Percentiles rank a stretch among this genome's conserved stretches.
These are phyloP conservation scores for Cladophialophora yegresii DNA, from an alignment of 2,329 filamentous ascomycete species.

Conservation along the genomic window DNA sequence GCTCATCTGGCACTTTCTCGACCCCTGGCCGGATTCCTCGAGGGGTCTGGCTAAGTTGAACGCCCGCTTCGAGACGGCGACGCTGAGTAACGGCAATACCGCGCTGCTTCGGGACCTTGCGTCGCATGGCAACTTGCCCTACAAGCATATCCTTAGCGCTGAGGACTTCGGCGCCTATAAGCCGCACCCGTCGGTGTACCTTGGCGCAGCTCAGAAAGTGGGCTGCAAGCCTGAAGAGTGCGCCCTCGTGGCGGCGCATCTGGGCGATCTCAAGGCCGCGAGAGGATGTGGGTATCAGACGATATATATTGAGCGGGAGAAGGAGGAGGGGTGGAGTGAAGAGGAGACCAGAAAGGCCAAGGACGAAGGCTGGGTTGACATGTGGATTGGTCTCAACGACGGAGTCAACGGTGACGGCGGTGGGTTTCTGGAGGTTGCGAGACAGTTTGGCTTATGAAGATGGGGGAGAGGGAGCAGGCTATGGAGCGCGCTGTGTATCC, in stretches of 20 bases:
- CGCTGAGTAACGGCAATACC: constrained; percentile 74
- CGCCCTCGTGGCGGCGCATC: constrained; percentile 76
- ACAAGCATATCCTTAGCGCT: constrained; percentile 64
- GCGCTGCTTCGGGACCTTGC: constrained; percentile 67
- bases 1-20: constrained; percentile 70
- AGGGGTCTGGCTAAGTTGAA: constrained; percentile 60
- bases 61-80: constrained; percentile 61
- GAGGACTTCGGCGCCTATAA: constrained; percentile 77
- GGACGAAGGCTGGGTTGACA: constrained; percentile 64
- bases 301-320: constrained; percentile 69
- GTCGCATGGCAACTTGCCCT: constrained; percentile 60
- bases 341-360: constrained; percentile 56
- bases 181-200: constrained; percentile 65
- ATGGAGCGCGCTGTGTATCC: background rate
- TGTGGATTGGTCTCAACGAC: constrained; percentile 57
- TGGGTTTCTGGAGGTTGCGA: constrained; percentile 57
- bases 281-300: constrained; percentile 66
- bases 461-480: background rate
- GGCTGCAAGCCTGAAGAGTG: constrained; percentile 62
- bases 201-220: constrained; percentile 64
- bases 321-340: constrained; percentile 64
- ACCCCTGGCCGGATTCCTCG: constrained; percentile 66
- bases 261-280: constrained; percentile 68
- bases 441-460: constrained; percentile 46
- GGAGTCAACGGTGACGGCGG: constrained; percentile 52